phyloP scores from a whole-genome alignment of 2,329 filamentous ascomycete species.

The Colletotrichum australisinense region DNA sequence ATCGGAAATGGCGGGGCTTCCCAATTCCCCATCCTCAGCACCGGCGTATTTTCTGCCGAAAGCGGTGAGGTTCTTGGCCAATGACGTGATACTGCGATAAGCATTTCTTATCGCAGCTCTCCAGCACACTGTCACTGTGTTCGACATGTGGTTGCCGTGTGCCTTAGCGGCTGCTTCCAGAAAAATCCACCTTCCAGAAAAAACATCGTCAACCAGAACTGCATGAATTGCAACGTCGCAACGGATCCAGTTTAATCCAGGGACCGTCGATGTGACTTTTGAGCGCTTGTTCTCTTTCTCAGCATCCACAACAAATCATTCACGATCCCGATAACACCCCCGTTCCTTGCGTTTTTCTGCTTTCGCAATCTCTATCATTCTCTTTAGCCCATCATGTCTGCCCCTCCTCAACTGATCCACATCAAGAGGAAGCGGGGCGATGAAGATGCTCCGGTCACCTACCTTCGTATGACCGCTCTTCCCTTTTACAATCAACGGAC shows the following conservation, averaged over 20 bases:
- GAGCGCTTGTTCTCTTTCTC: background rate
- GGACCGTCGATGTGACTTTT: background rate
- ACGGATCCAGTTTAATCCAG: background rate
- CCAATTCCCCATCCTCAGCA: background rate
- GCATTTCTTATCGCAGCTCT: constrained; percentile 6
- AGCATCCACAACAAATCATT: background rate
- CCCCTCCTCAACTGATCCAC: constrained; percentile 68
- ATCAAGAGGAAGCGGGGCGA: constrained; percentile 71
- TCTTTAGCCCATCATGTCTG: constrained; percentile 56
- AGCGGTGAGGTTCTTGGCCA: constrained; percentile 8
- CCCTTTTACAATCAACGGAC: background rate
- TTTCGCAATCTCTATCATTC: background rate
- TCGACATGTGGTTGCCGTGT: background rate
- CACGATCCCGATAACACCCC: background rate
- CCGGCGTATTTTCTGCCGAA: constrained; percentile 9
- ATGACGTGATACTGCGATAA: constrained; percentile 15
- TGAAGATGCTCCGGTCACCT: constrained; percentile 64
- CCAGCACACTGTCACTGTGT: background rate
- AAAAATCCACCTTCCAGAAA: constrained; percentile 23
- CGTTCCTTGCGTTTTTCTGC: no score
- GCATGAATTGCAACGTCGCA: constrained; percentile 23
- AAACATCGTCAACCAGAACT: background rate
- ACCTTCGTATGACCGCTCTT: constrained; percentile 57
- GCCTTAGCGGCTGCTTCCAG: constrained; percentile 14
- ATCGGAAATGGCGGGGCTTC: constrained; percentile 3